phyloP scores from a whole-genome alignment of 306 rosid species.

The Vigna nakashimae region DNA sequence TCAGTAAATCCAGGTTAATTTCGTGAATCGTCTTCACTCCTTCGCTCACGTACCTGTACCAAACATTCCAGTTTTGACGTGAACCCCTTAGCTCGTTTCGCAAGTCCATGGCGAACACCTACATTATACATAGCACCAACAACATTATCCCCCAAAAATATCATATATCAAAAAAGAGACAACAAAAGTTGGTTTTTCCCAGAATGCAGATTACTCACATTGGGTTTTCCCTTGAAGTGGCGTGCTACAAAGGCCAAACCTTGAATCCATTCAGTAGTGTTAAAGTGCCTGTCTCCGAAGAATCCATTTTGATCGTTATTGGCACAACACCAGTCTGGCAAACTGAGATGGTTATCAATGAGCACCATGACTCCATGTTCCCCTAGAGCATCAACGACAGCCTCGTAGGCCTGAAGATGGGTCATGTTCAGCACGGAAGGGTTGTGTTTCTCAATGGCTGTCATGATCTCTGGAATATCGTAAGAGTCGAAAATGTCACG shows the following conservation, averaged over 20 bases:
- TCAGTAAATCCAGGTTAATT: conserved; percentile 40
- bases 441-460: conserved; percentile 39
- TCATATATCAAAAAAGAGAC: no score
- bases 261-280: conserved; percentile 51
- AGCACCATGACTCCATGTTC: conserved; percentile 37
- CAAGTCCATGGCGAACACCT: conserved; percentile 60
- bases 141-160: no score
- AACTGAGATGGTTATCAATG: conserved; percentile 56
- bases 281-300: conserved; percentile 50
- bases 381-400: conserved; percentile 47
- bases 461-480: neutral
- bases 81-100: conserved; percentile 58
- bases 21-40: conserved; percentile 52
- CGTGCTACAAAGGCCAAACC: conserved; percentile 47
- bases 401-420: conserved; percentile 42
- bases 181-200: no score
- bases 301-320: conserved; percentile 49
- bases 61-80: conserved; percentile 39
- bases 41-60: conserved; percentile 48
- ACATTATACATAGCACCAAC: neutral
- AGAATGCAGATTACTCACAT: conserved; percentile 24
- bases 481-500: neutral
- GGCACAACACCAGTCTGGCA: conserved; percentile 53
- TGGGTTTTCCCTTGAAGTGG: conserved; percentile 40
- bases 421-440: conserved; percentile 50